Conservation (phyloP, 345 rosid genomes). For the Bruguiera sexangula region DNA sequence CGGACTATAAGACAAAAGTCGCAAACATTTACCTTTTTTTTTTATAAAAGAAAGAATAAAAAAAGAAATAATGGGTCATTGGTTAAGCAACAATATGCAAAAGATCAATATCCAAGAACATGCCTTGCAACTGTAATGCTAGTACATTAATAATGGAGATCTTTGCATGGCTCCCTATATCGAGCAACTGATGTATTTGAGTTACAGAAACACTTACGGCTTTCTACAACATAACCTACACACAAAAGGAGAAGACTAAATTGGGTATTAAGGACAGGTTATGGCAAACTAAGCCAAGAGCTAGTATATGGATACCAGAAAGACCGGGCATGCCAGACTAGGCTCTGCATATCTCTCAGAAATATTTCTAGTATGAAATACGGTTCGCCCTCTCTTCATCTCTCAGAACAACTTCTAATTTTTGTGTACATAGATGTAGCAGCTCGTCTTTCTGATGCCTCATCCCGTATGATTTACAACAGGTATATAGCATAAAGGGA, state of each 20-base stretch:
- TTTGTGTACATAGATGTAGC: background rate
- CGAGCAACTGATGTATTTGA: background rate
- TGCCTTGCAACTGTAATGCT: background rate
- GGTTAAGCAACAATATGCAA: too few species aligned
- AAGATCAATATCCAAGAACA: background rate
- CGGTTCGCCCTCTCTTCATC: background rate
- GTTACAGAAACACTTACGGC: background rate
- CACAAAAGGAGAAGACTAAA: background rate
- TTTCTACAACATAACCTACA: slow-evolving; percentile 1
- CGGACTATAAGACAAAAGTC: too few species aligned
- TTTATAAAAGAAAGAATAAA: too few species aligned
- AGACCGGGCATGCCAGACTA: background rate
- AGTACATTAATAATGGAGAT: background rate
- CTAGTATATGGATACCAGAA: background rate
- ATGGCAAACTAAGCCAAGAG: background rate
- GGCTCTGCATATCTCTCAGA: background rate
- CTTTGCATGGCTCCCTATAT: background rate
- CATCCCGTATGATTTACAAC: slow-evolving; percentile 13
- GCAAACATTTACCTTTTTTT: too few species aligned
- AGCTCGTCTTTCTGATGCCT: background rate
- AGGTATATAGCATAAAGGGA: background rate
- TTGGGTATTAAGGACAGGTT: background rate
- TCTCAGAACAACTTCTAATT: slow-evolving; percentile 3
- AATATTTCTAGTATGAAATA: background rate
- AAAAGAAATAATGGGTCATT: too few species aligned